Evolutionary conservation across 148 eudicot genomes (phyloP).

Genomic region (Vaccinium vitisidaea): DNA sequence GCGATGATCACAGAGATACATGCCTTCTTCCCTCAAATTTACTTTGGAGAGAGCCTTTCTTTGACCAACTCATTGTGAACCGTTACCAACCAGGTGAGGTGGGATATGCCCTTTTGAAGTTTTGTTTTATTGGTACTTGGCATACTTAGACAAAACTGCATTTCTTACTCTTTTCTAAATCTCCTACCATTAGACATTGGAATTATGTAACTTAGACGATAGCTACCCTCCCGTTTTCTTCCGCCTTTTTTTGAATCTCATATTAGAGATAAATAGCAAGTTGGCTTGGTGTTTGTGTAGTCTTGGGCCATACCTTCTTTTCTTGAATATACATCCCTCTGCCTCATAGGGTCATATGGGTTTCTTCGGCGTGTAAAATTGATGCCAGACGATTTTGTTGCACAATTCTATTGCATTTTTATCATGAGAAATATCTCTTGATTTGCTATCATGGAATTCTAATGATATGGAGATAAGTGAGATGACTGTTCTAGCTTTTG

Average conservation of each 20-base stretch:
- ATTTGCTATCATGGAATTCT: background rate
- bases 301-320: background rate
- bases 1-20: constrained; percentile 20
- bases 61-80: constrained; percentile 82
- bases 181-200: background rate
- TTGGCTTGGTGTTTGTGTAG: background rate
- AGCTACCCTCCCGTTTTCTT: background rate
- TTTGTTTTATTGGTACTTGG: constrained; percentile 3
- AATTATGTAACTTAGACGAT: background rate
- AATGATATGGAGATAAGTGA: background rate
- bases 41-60: constrained; percentile 75
- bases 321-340: background rate
- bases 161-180: background rate
- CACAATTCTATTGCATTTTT: background rate
- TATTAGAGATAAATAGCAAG: background rate
- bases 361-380: background rate
- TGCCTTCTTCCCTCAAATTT: constrained; percentile 58
- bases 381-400: background rate
- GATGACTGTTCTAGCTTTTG: constrained; percentile 5
- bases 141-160: background rate
- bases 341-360: background rate
- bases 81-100: constrained; percentile 98
- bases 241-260: background rate
- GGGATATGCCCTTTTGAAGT: constrained; percentile 28
- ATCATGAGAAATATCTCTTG: no score